Conservation (phyloP, 176 grass and related monocot genomes). For the Areca catechu region DNA sequence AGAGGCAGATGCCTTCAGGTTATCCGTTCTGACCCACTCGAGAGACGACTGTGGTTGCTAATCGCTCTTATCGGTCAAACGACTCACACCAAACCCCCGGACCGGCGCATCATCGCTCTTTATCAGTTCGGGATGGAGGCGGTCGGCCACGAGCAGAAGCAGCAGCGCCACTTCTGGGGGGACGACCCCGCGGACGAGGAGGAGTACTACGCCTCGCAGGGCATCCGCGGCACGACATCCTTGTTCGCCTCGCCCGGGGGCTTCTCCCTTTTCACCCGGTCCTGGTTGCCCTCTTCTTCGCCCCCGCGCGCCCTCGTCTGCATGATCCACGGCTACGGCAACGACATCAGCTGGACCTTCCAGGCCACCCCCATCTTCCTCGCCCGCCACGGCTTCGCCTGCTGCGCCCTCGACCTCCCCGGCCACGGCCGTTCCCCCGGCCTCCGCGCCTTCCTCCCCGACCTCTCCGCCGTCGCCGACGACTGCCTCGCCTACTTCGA, state of each 20-base stretch:
- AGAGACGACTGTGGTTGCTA: too few species aligned
- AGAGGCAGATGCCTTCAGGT: too few species aligned
- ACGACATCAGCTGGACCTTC: conserved; percentile 93
- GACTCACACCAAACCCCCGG: too few species aligned
- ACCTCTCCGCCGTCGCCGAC: conserved; percentile 38
- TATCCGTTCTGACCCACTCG: too few species aligned
- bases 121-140: too few species aligned
- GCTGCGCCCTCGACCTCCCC: conserved; percentile 82
- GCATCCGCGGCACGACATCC: conserved; percentile 35
- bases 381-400: conserved; percentile 62
- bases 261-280: conserved; percentile 54
- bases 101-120: too few species aligned
- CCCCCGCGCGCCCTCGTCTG: conserved; percentile 50
- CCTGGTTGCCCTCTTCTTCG: conserved; percentile 31
- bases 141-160: too few species aligned
- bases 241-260: conserved; percentile 37
- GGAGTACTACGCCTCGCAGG: conserved; percentile 56
- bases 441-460: conserved; percentile 64
- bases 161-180: not conserved
- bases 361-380: conserved; percentile 75
- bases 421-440: conserved; percentile 77
- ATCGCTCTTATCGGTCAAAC: too few species aligned
- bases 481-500: conserved; percentile 62
- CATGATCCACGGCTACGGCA: conserved; percentile 93
- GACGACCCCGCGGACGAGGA: conserved; percentile 39